Evolutionary conservation across 2,329 filamentous ascomycete genomes (phyloP).

Genomic region (Plenodomus biglobosus): DNA sequence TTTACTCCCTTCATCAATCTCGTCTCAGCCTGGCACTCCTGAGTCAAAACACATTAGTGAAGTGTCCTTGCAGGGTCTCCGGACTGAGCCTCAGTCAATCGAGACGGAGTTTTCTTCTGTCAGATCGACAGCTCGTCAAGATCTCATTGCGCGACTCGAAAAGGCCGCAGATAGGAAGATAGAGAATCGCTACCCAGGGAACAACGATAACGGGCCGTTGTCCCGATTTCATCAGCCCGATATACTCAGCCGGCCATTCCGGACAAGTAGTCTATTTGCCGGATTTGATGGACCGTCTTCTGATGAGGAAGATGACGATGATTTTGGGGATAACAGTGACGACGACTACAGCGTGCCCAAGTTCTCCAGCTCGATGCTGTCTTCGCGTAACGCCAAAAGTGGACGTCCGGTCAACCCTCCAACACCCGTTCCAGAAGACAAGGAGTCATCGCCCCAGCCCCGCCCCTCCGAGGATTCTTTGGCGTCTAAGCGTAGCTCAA

Average conservation of each 20-base stretch:
- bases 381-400: conserved; percentile 52
- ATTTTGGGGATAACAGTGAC: conserved; percentile 60
- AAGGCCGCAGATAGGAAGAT: conserved; percentile 40
- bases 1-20: conserved; percentile 75
- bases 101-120: conserved; percentile 15
- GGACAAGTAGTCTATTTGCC: conserved; percentile 83
- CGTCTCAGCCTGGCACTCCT: conserved; percentile 52
- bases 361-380: conserved; percentile 50
- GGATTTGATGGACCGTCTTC: conserved; percentile 72
- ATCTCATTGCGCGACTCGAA: conserved; percentile 33
- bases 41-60: conserved; percentile 22
- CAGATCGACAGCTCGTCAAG: conserved; percentile 30
- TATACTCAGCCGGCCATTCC: conserved; percentile 65
- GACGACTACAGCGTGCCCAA: conserved; percentile 58
- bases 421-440: conserved; percentile 48
- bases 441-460: conserved; percentile 35
- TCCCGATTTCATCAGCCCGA: conserved; percentile 60
- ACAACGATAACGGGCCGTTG: conserved; percentile 77
- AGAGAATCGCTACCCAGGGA: conserved; percentile 71
- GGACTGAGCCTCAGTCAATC: conserved; percentile 13
- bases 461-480: conserved; percentile 38
- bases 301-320: conserved; percentile 54
- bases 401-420: conserved; percentile 47
- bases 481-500: conserved; percentile 32
- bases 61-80: not conserved